phyloP scores from a whole-genome alignment of 1,284 basidiomycete genomes.

The Omphalotus olearius region DNA sequence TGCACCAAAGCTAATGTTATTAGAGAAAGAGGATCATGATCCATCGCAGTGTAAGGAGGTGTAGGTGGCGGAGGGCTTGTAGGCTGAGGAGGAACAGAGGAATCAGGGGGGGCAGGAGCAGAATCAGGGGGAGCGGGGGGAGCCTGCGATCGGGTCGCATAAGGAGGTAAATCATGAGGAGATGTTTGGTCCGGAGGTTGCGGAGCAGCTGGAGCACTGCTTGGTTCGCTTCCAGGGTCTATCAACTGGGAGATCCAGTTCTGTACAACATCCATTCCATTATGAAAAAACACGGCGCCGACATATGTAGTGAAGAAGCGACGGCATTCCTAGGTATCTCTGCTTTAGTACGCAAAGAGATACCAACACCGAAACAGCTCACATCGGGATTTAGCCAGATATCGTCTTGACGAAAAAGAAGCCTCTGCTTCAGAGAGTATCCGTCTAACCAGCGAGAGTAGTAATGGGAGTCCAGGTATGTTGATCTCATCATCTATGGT shows the following conservation, averaged over 20 bases:
- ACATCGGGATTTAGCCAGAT: constrained; percentile 9
- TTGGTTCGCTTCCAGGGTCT: constrained; percentile 31
- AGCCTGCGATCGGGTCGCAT: background rate
- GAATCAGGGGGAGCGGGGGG: constrained; percentile 12
- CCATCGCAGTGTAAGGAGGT: constrained; percentile 18
- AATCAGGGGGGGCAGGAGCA: background rate
- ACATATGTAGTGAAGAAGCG: constrained; percentile 47
- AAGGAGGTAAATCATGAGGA: too few relatives aligned
- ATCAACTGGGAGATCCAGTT: constrained; percentile 47
- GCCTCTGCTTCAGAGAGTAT: constrained; percentile 34
- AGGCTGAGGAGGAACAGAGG: constrained; percentile 9
- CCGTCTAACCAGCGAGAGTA: constrained; percentile 37
- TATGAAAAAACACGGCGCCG: constrained; percentile 45
- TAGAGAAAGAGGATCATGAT: constrained; percentile 18
- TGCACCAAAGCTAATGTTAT: constrained; percentile 46
- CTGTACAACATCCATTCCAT: constrained; percentile 35
- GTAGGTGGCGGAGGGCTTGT: constrained; percentile 18
- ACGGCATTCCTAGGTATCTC: constrained; percentile 36
- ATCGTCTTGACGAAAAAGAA: constrained; percentile 31
- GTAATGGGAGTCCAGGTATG: constrained; percentile 14
- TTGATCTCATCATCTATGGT: too few relatives aligned
- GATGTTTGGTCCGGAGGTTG: too few relatives aligned
- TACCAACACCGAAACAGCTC: constrained; percentile 21
- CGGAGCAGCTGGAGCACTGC: constrained; percentile 1
- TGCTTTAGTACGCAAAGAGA: constrained; percentile 8